phyloP scores from a whole-genome alignment of 306 rosid genomes.

The Vigna unguiculata region DNA sequence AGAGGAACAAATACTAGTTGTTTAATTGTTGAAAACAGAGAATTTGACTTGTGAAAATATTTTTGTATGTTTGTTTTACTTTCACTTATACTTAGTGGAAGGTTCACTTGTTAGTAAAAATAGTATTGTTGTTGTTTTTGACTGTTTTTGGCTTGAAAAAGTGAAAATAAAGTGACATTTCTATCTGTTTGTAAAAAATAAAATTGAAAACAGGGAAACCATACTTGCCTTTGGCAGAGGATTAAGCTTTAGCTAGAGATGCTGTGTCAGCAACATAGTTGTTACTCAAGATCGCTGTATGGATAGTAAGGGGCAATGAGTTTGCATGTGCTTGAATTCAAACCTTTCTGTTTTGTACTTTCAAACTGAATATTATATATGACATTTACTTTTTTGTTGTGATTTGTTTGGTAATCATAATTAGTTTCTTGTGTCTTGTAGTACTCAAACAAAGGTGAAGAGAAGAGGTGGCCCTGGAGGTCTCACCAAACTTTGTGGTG shows the following conservation, averaged over 20 bases:
- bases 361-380: not conserved
- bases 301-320: not conserved
- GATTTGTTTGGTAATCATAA: constrained; percentile 31
- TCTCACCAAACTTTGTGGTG: constrained; percentile 79
- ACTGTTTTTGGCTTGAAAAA: not conserved
- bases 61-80: not conserved
- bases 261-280: not conserved
- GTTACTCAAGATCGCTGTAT: not conserved
- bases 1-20: not conserved
- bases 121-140: not conserved
- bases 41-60: not conserved
- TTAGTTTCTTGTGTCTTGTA: constrained; percentile 40
- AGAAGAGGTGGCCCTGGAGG: constrained; percentile 95
- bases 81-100: not conserved
- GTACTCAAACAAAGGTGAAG: constrained; percentile 72
- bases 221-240: not conserved
- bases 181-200: not conserved
- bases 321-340: not conserved
- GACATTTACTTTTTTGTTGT: not conserved
- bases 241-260: not conserved
- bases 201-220: not conserved
- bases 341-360: constrained; percentile 23
- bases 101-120: not conserved
- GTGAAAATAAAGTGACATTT: not conserved
- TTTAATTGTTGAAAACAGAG: not conserved